Evolutionary conservation across 148 eudicot species (phyloP).

Genomic region (Limonium bicolor): DNA sequence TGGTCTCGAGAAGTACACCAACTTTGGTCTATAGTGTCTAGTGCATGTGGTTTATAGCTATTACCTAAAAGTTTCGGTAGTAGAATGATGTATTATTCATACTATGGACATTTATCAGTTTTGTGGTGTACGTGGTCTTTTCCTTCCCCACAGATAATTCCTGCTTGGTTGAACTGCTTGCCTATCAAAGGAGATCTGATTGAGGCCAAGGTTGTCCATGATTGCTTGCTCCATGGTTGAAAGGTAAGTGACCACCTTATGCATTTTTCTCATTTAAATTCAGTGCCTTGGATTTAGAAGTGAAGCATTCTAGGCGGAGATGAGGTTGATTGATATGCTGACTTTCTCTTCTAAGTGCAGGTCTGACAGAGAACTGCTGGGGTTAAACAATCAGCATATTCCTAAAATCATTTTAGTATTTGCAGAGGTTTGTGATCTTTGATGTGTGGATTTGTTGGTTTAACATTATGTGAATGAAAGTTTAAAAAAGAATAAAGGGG

Average conservation of each 20-base stretch:
- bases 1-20: too few relatives aligned
- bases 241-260: slow-evolving; percentile 20
- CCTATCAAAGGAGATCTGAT: slow-evolving; percentile 72
- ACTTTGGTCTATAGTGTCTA: too few relatives aligned
- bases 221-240: slow-evolving; percentile 87
- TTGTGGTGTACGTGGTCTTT: slow-evolving; percentile 1
- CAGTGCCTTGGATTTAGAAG: neutral
- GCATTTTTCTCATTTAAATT: neutral
- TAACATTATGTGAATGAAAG: neutral
- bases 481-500: neutral
- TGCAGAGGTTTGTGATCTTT: slow-evolving; percentile 70
- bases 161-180: slow-evolving; percentile 75
- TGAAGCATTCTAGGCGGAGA: too few relatives aligned
- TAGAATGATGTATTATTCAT: too few relatives aligned
- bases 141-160: slow-evolving; percentile 39
- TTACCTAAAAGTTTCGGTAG: too few relatives aligned
- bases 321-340: too few relatives aligned
- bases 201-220: slow-evolving; percentile 91
- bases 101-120: too few relatives aligned
- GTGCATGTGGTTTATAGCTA: too few relatives aligned
- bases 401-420: slow-evolving; percentile 78
- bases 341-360: slow-evolving; percentile 25
- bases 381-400: slow-evolving; percentile 74
- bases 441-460: neutral
- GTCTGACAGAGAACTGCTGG: slow-evolving; percentile 76